Base-by-base conservation (phyloP, 345 rosid genomes). In the Populus deltoides region DNA sequence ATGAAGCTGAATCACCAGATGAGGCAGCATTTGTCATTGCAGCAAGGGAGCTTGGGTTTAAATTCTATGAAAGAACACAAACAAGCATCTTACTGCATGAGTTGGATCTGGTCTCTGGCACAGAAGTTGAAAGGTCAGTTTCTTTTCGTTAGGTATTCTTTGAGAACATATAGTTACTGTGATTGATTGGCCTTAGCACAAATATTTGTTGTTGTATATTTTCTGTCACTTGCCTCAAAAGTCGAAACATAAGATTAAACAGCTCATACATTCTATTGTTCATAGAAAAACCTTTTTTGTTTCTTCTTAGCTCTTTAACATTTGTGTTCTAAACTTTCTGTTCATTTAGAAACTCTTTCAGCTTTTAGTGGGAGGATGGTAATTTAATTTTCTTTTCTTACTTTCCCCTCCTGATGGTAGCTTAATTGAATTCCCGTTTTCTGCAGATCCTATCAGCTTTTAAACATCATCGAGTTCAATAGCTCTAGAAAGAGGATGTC, bases 1-100 rank as follows among this genome's bases (percentile, higher is more conserved):
- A 95, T 36, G 99, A 95, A 77, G 99, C 99, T 33, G 99, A 95
- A 83, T 93, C 98, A 69, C 99, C 99, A 20, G 99, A 95, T 80
- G 99, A 95, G 86, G 98, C 99, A 61, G 94, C 99, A 7, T 95
- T 95, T 27, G 94, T 95, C 62, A 89, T 93, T 74, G 99, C 97
- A 15, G 99, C 99, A 4, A 83, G 94, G 73, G 98, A 95, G 66
- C 89, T 95, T 62, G 99, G 99, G 51, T 95, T 95, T 76, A 94
- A 90, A 81, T 95, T 95, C 81, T 92, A 81, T 75, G 92, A 88
- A 77, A 86, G 98, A 70, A 89, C 94, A 9, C 99, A 93, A 72
- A 87, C 88, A 9, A 91, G 92, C 73, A 88, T 93, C 38, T 89
- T 90, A 13, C 65, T 95, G 72, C 85, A 78, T 20, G 99, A 93